Evolutionary conservation across 148 eudicot species (phyloP), one percentile per base, ranked within the genome.

Genomic region (Fagopyrum homotropicum): DNA sequence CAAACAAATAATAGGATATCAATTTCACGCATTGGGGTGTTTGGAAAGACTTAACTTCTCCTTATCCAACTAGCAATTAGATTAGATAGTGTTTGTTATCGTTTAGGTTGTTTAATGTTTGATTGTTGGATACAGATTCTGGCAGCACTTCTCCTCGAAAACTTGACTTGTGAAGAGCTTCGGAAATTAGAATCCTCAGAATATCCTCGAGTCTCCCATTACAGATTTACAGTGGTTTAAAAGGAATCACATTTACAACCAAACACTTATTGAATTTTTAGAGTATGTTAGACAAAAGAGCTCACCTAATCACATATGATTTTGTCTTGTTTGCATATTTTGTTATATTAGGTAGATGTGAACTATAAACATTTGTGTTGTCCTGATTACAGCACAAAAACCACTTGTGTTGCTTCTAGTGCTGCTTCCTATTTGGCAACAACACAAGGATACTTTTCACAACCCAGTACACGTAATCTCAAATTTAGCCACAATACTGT

Each of bases 371-470:
- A 91, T 79, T 89, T 72, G n/a, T 81, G 87, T 50, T 86, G 93
- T 76, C 89, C 90, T 54, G 91, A 85, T 73, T 90, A 93, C 73
- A 89, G 80, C 89, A 89, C 80, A 70, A 85, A 92, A 6, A 91
- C 93, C 50, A 92, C 91, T 80, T 92, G 89, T 3, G 87, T 72
- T 70, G 93, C 91, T 61, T 91, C 89, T 48, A 88, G 69, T 52
- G 95, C 87, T 63, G 87, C 98, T 79, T 92, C 96, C 98, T 92
- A 40, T n/a, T 69, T 43, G 1, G 14, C 1, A 61, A 48, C 51
- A 29, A 60, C 40, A 60, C 40, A 11, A 8, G 15, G 4, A 26
- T 1, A 30, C 43, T 22, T 61, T 30, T 11, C 69, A 29, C 4
- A 35, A 64, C 17, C 70, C 45, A 64, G 17, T 45, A 16, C 14